These are phyloP conservation scores for Neonectria faginata DNA, from an alignment of 2,329 filamentous ascomycete species.

Conservation along the genomic window DNA sequence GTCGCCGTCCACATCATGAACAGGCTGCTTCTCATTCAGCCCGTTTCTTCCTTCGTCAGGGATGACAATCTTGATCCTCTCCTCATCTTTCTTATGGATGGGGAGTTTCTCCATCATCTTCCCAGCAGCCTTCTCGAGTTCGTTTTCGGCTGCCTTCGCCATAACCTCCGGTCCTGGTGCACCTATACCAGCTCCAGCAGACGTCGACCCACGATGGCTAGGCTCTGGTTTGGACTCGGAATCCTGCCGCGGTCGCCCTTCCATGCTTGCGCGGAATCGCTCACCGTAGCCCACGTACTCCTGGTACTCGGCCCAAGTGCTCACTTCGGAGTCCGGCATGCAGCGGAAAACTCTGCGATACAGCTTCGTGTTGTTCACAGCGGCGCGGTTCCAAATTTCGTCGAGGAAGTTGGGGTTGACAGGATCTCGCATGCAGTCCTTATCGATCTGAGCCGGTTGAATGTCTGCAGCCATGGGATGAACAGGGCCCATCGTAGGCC, in stretches of 20 bases:
- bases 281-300: slow-evolving; percentile 83
- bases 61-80: slow-evolving; percentile 49
- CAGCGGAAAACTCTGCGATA: slow-evolving; percentile 95
- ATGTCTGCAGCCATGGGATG: slow-evolving; percentile 75
- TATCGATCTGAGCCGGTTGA: slow-evolving; percentile 77
- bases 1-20: slow-evolving; percentile 42
- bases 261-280: slow-evolving; percentile 78
- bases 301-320: slow-evolving; percentile 92
- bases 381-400: slow-evolving; percentile 87
- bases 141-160: slow-evolving; percentile 49
- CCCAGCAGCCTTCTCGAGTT: slow-evolving; percentile 51
- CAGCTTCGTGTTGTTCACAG: slow-evolving; percentile 94
- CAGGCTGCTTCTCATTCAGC: slow-evolving; percentile 57
- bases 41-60: slow-evolving; percentile 46
- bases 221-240: slow-evolving; percentile 57
- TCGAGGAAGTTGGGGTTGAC: slow-evolving; percentile 84
- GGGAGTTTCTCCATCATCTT: slow-evolving; percentile 46
- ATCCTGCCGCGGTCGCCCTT: slow-evolving; percentile 65
- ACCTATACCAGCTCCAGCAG: slow-evolving; percentile 56
- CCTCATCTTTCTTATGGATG: slow-evolving; percentile 37
- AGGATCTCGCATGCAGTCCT: slow-evolving; percentile 95
- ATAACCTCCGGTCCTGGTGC: slow-evolving; percentile 56
- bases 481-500: slow-evolving; percentile 57
- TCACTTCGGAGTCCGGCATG: slow-evolving; percentile 95
- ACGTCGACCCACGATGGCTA: slow-evolving; percentile 47